These are phyloP conservation scores for Eimeria sp. DNA, from an alignment of 169 alveolate genomes.

Conservation along the genomic window DNA sequence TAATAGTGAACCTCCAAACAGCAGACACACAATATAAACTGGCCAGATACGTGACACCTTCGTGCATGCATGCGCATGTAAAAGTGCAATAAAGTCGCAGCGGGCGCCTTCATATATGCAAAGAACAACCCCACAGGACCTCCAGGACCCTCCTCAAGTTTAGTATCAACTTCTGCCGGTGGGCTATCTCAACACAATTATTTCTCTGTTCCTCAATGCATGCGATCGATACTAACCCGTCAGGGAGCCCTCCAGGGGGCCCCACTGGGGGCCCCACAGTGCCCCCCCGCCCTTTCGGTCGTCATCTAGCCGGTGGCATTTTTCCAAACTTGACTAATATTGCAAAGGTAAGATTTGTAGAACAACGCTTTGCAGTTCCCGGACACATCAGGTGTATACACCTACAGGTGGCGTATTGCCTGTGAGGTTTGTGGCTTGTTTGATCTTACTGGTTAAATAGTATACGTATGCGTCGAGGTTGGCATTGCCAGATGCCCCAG, in stretches of 20 bases:
- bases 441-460: not conserved
- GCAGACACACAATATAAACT: not conserved
- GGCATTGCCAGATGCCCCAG: not conserved
- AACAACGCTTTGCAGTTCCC: not conserved
- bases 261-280: slow-evolving; percentile 18
- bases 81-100: not conserved
- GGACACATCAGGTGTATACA: not conserved
- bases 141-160: not conserved
- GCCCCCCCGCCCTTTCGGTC: slow-evolving; percentile 17
- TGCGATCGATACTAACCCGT: not conserved
- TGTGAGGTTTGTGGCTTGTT: not conserved
- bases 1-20: not conserved
- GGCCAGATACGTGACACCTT: not conserved
- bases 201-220: not conserved
- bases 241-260: slow-evolving; percentile 34
- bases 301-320: slow-evolving; percentile 38
- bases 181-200: not conserved
- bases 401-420: not conserved
- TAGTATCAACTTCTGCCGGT: not conserved
- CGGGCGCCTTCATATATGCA: not conserved
- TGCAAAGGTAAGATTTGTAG: not conserved
- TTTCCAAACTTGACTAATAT: slow-evolving; percentile 22
- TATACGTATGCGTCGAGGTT: too few relatives aligned
- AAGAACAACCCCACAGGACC: not conserved
- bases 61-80: not conserved